phyloP scores from a whole-genome alignment of 768 basidiomycete species.

The Lactarius sp. region DNA sequence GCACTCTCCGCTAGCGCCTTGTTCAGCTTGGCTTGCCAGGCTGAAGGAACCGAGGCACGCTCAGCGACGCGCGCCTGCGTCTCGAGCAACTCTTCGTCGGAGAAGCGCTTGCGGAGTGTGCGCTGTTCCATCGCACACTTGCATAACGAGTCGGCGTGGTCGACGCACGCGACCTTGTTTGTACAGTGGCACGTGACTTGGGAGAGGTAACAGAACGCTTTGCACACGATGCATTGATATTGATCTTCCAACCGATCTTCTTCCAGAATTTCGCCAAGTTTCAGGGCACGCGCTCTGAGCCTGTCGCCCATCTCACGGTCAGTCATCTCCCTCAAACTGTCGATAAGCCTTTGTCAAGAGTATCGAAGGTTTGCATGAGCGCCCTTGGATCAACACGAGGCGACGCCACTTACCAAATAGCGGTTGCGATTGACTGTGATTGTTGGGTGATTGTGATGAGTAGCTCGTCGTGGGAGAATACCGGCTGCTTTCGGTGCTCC shows the following conservation, averaged over 20 bases:
- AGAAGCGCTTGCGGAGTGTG: constrained; percentile 72
- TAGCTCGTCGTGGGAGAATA: constrained; percentile 97
- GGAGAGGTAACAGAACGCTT: constrained; percentile 91
- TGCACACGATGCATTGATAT: constrained; percentile 92
- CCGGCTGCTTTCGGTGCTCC: constrained; percentile 86
- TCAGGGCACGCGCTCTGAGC: constrained; percentile 50
- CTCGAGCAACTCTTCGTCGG: constrained; percentile 70
- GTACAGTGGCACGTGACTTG: constrained; percentile 84
- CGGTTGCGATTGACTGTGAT: constrained; percentile 86
- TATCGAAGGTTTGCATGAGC: constrained; percentile 13
- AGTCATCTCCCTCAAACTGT: constrained; percentile 84
- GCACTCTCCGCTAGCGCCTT: constrained; percentile 63
- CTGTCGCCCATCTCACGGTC: constrained; percentile 75
- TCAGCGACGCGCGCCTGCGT: constrained; percentile 61
- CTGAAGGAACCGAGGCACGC: constrained; percentile 64
- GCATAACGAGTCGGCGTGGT: constrained; percentile 79
- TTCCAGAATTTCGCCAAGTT: constrained; percentile 66
- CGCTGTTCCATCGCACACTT: constrained; percentile 52
- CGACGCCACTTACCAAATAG: constrained; percentile 68
- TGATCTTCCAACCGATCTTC: constrained; percentile 88
- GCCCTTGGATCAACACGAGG: constrained; percentile 5
- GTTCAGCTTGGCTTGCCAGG: constrained; percentile 71
- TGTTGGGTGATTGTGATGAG: constrained; percentile 97
- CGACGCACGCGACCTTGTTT: constrained; percentile 74
- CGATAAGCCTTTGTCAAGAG: constrained; percentile 59